These are phyloP conservation scores for Hebeloma cylindrosporum DNA, from an alignment of 768 basidiomycete genomes.

Conservation along the genomic window DNA sequence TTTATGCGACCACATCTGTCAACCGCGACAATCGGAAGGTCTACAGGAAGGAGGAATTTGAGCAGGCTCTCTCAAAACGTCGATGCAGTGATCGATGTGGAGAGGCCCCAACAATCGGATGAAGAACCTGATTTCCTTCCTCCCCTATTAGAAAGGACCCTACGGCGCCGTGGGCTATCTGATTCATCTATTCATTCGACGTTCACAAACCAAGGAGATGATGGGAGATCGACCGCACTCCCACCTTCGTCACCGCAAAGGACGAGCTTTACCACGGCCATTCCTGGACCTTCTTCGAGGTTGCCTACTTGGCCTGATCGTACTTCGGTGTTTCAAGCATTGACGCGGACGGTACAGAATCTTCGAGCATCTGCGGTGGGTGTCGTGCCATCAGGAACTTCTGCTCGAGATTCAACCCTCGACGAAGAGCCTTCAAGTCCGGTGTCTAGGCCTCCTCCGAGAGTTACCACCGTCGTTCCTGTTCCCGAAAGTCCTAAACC, in stretches of 20 bases:
- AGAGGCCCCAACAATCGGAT: conserved; percentile 30
- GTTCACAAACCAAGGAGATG: conserved; percentile 59
- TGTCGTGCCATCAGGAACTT: conserved; percentile 7
- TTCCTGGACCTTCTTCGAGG: conserved; percentile 14
- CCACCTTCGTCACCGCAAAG: conserved; percentile 19
- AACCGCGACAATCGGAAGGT: conserved; percentile 27
- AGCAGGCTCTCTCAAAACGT: conserved; percentile 60
- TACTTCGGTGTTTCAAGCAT: conserved; percentile 51
- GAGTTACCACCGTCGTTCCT: neutral
- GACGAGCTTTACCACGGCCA: conserved; percentile 2
- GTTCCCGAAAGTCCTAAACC: neutral
- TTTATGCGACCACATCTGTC: conserved; percentile 22
- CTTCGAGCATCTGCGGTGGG: conserved; percentile 32
- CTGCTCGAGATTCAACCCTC: neutral
- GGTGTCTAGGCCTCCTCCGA: conserved; percentile 2
- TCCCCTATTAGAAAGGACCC: conserved; percentile 62
- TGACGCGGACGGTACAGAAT: conserved; percentile 55
- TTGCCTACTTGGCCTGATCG: conserved; percentile 38
- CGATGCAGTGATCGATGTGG: conserved; percentile 74
- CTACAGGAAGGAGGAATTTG: conserved; percentile 18
- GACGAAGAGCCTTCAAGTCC: neutral
- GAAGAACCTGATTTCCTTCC: conserved; percentile 43
- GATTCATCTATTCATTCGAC: conserved; percentile 93
- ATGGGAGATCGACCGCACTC: conserved; percentile 17
- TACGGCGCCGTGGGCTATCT: conserved; percentile 79